Percentiles rank a stretch among this genome's conserved stretches.
phyloP scores from a whole-genome alignment of 495 filamentous ascomycete species.

The Aspergillus wentii region DNA sequence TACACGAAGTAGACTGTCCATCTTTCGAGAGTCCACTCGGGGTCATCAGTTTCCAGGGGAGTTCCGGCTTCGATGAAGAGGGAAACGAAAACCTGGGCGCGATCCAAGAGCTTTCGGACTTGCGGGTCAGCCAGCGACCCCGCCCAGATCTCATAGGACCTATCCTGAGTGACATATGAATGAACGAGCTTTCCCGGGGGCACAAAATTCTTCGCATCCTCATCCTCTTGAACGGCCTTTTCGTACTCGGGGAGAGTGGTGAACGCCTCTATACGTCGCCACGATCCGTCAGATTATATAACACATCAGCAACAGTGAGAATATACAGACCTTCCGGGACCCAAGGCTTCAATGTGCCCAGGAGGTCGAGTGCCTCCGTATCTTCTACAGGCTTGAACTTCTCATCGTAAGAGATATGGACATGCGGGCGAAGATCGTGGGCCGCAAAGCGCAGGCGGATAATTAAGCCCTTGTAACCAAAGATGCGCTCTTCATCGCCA shows the following conservation, averaged over 20 bases:
- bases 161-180: constrained; percentile 43
- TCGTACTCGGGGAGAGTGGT: constrained; percentile 55
- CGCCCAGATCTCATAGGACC: constrained; percentile 58
- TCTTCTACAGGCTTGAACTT: constrained; percentile 72
- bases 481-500: constrained; percentile 83
- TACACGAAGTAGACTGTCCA: constrained; percentile 86
- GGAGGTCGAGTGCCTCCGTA: constrained; percentile 61
- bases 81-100: constrained; percentile 77
- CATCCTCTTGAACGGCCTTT: constrained; percentile 47
- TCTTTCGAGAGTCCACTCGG: constrained; percentile 65
- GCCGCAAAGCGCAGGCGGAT: constrained; percentile 76
- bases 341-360: constrained; percentile 58
- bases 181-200: constrained; percentile 55
- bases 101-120: constrained; percentile 62
- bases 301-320: background rate
- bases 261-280: constrained; percentile 52
- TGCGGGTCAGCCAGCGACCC: constrained; percentile 50
- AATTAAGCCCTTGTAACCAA: constrained; percentile 77
- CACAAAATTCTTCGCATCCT: constrained; percentile 51
- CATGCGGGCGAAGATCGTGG: constrained; percentile 71
- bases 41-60: constrained; percentile 64
- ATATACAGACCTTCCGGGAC: constrained; percentile 56
- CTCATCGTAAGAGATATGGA: constrained; percentile 65
- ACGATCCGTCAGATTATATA: constrained; percentile 3
- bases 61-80: constrained; percentile 90